Base-by-base conservation (phyloP, 2,329 filamentous ascomycete genomes). In the Curvularia hawaiiensis region DNA sequence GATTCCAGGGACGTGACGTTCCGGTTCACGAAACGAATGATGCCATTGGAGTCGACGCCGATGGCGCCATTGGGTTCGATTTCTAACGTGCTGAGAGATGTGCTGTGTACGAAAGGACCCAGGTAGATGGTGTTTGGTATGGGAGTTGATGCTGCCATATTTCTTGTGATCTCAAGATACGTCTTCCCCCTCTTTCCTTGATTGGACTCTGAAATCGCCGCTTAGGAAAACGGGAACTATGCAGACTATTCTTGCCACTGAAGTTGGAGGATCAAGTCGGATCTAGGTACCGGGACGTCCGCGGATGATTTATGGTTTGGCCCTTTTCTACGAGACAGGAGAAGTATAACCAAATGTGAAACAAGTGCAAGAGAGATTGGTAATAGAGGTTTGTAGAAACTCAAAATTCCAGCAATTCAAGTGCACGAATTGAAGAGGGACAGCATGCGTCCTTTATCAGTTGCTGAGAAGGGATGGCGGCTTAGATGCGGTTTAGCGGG, bases 101-200 rank as follows among this genome's bases (percentile, higher is more conserved):
- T 79, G 69, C 72, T 84, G 69, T 89, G 84, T 12, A 88, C 82
- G 67, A 90, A 89, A 0, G 84, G 81, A 12, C 88, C 88, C 20
- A 82, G 61, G 66, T 86, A 90, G 45, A 90, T 69, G 0, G 77
- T 74, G 56, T 65, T 68, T 9, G 54, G 38, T 26, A 75, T 68
- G 1, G 67, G 53, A 16, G 60, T 46, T 35, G 72, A 73, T 5
- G 73, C 70, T 3, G 72, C 69, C 70, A 75, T 75, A 30, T 41
- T 65, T 75, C 28, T 39, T 65, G n/a, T 38, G 54, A 20, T 18
- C 22, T 10, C 20, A 4, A 10, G 22, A n/a, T 7, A 10, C 16
- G 2, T 18, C 4, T 51, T 20, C 7, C 18, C 12, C 3, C 26
- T 40, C n/a, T 28, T 18, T 24, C 22, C 35, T 50, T 50, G 7